These are phyloP conservation scores for Picochlorum sp. DNA, from an alignment of 139 green algal species.

Conservation along the genomic window DNA sequence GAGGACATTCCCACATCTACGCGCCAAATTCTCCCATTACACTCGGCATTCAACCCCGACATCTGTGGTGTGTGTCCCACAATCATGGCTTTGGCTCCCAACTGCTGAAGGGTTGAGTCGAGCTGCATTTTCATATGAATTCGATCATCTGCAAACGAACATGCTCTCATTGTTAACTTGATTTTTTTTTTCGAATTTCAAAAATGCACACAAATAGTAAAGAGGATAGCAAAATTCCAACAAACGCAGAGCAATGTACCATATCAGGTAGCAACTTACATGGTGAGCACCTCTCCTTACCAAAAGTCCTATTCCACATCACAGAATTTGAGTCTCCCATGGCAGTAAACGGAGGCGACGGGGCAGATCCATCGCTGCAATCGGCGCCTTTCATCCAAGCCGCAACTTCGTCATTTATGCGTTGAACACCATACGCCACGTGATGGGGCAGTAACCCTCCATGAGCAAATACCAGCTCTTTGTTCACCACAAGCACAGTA, in stretches of 20 bases:
- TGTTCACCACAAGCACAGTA: constrained; percentile 80
- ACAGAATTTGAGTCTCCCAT: constrained; percentile 74
- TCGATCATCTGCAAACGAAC: constrained; percentile 40
- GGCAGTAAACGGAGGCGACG: constrained; percentile 68
- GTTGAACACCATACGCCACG: constrained; percentile 19
- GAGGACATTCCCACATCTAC: constrained; percentile 83
- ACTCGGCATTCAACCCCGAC: constrained; percentile 73
- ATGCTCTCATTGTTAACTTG: neutral
- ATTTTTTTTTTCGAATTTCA: neutral
- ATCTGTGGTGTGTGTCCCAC: constrained; percentile 85
- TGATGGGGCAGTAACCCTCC: constrained; percentile 78
- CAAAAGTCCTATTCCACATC: constrained; percentile 80
- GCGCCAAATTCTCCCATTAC: constrained; percentile 71
- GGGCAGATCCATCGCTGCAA: constrained; percentile 27
- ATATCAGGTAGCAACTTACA: no score
- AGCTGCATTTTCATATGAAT: constrained; percentile 47
- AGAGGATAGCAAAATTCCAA: neutral
- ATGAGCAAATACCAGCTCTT: constrained; percentile 82
- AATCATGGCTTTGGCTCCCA: constrained; percentile 62
- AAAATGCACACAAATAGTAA: neutral
- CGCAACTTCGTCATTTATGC: constrained; percentile 75
- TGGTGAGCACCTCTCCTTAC: constrained; percentile 17
- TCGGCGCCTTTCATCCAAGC: constrained; percentile 73
- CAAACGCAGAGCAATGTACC: no score
- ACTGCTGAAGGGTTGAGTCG: constrained; percentile 38